Conservation (phyloP, 179 eudicot genomes). For the Heliamphora pulchella region DNA sequence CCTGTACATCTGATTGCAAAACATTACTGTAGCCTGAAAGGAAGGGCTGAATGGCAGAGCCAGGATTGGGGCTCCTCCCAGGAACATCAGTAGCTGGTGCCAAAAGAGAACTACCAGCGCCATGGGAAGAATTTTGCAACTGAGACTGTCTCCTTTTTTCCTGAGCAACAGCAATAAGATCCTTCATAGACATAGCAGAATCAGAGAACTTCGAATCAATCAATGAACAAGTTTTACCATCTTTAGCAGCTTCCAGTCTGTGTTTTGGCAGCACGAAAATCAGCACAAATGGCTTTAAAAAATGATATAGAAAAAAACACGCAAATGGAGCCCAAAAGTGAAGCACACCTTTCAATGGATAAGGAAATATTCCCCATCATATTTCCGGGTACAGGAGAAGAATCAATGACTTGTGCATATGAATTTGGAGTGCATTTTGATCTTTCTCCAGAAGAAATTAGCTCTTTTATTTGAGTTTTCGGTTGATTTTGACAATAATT, state of each 20-base stretch:
- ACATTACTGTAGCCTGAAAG: conserved; percentile 27
- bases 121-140: conserved; percentile 38
- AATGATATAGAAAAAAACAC: too few relatives aligned
- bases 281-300: neutral
- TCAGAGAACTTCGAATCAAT: conserved; percentile 47
- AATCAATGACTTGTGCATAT: too few relatives aligned
- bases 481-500: conserved; percentile 32
- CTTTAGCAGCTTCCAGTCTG: conserved; percentile 48
- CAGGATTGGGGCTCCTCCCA: conserved; percentile 44
- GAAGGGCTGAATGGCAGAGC: conserved; percentile 31
- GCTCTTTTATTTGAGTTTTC: conserved; percentile 35
- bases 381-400: too few relatives aligned
- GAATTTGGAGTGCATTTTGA: too few relatives aligned
- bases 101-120: conserved; percentile 26
- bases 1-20: conserved; percentile 36
- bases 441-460: conserved; percentile 41
- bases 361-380: conserved; percentile 30
- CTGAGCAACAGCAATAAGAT: conserved; percentile 92
- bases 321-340: conserved; percentile 1
- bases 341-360: conserved; percentile 49
- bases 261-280: conserved; percentile 17
- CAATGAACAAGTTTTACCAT: conserved; percentile 31
- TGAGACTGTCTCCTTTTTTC: conserved; percentile 72
- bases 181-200: conserved; percentile 55
- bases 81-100: conserved; percentile 25